A percentile compares a stretch with the other conserved stretches of the same genome.
Evolutionary conservation across 768 basidiomycete species (phyloP).

Genomic region (Calvatia gigantea): DNA sequence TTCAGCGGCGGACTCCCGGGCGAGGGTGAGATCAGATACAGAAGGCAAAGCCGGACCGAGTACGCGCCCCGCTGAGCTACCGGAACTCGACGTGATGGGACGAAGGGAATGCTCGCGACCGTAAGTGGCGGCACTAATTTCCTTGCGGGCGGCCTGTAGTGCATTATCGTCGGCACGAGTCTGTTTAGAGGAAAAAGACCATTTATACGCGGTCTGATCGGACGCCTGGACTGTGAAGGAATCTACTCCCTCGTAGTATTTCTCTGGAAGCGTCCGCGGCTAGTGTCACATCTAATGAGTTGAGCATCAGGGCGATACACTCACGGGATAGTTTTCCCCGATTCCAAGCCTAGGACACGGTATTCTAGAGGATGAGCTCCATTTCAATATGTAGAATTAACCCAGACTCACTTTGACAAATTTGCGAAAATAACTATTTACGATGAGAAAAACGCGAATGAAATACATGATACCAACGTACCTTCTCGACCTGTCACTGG

Average conservation of each 20-base stretch:
- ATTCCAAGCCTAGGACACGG: conserved; percentile 66
- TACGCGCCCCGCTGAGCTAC: conserved; percentile 25
- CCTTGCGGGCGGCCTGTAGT: conserved; percentile 54
- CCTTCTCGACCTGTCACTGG: conserved; percentile 78
- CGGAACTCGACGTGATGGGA: conserved; percentile 19
- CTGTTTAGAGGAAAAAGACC: conserved; percentile 75
- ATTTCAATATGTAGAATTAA: background rate
- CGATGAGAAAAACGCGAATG: conserved; percentile 25
- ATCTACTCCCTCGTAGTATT: conserved; percentile 54
- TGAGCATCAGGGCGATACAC: conserved; percentile 15
- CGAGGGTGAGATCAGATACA: conserved; percentile 63
- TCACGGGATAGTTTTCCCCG: conserved; percentile 67
- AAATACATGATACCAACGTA: conserved; percentile 28
- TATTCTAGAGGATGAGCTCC: conserved; percentile 5
- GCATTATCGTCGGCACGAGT: conserved; percentile 57
- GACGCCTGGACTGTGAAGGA: conserved; percentile 53
- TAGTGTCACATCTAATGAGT: background rate
- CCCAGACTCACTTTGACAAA: conserved; percentile 67
- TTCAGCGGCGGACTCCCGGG: conserved; percentile 60
- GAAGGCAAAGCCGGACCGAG: conserved; percentile 71
- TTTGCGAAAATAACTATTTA: conserved; percentile 81
- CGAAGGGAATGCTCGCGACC: conserved; percentile 21
- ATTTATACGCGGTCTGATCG: conserved; percentile 80
- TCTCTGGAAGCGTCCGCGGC: conserved; percentile 12
- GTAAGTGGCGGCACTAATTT: conserved; percentile 51